Conservation (phyloP, 176 grass and related monocot genomes). For the Saccharum officinarum region DNA sequence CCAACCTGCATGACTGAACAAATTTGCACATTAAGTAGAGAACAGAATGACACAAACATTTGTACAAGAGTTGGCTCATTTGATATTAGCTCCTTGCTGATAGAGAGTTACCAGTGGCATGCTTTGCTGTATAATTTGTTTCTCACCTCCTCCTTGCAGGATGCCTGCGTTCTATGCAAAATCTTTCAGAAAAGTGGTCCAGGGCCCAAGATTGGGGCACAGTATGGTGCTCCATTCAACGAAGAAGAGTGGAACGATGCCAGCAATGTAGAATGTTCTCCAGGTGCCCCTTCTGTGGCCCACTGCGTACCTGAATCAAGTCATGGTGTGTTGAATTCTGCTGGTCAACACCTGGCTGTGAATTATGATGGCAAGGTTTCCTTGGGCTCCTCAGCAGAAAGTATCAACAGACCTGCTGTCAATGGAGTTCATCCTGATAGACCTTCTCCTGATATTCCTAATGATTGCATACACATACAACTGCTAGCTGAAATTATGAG, state of each 20-base stretch:
- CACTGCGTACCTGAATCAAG: conserved; percentile 31
- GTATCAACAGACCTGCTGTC: neutral
- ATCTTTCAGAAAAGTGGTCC: conserved; percentile 83
- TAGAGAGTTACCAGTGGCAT: neutral
- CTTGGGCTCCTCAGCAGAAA: conserved; percentile 15
- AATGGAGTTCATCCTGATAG: conserved; percentile 16
- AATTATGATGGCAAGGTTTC: conserved; percentile 24
- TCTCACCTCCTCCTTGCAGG: conserved; percentile 47
- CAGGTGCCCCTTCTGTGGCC: conserved; percentile 30
- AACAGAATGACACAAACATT: neutral
- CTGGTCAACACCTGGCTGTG: conserved; percentile 28
- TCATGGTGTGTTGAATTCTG: conserved; percentile 10
- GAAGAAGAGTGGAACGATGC: conserved; percentile 76
- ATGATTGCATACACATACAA: conserved; percentile 44
- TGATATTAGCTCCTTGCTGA: neutral
- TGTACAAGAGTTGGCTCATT: neutral
- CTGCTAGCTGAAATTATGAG: conserved; percentile 38
- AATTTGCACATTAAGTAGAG: neutral
- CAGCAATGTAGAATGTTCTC: conserved; percentile 17
- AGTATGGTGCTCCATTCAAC: conserved; percentile 87
- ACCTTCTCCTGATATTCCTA: conserved; percentile 17
- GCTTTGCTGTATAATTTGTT: neutral
- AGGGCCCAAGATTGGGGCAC: conserved; percentile 83
- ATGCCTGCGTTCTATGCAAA: conserved; percentile 83
- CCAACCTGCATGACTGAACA: neutral